Conservation (phyloP, 2,329 filamentous ascomycete genomes). For the Clarireedia hainanense region DNA sequence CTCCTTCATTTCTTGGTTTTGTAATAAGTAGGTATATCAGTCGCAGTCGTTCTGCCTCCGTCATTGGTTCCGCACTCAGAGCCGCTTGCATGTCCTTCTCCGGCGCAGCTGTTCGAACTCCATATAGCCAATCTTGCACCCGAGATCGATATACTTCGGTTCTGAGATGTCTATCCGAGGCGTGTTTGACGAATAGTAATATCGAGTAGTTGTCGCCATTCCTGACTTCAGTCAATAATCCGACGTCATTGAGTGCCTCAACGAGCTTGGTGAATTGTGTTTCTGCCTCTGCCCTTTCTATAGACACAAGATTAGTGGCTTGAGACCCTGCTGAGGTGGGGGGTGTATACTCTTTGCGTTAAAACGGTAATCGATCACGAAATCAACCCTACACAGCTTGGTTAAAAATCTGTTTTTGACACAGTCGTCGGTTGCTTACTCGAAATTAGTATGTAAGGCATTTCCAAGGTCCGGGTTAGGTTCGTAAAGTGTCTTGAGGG, state of each 20-base stretch:
- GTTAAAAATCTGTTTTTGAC: conserved; percentile 7
- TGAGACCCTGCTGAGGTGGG: conserved; percentile 12
- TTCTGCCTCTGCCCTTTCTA: conserved; percentile 63
- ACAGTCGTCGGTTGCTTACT: conserved; percentile 28
- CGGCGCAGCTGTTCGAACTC: conserved; percentile 71
- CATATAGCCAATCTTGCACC: conserved; percentile 89
- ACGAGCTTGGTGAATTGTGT: conserved; percentile 72
- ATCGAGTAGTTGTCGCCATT: conserved; percentile 68
- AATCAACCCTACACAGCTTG: conserved; percentile 59
- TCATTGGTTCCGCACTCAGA: conserved; percentile 67
- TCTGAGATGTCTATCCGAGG: conserved; percentile 65
- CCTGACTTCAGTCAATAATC: conserved; percentile 83
- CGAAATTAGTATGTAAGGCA: conserved; percentile 33
- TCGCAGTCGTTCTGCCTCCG: conserved; percentile 79
- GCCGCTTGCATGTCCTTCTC: conserved; percentile 61
- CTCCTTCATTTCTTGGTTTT: conserved; percentile 63
- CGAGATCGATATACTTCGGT: conserved; percentile 80
- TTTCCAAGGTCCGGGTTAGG: conserved; percentile 15
- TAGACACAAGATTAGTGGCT: conserved; percentile 7
- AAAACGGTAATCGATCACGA: conserved; percentile 75
- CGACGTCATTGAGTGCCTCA: conserved; percentile 64
- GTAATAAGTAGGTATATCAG: conserved; percentile 82
- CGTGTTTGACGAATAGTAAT: conserved; percentile 75
- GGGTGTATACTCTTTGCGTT: conserved; percentile 49
- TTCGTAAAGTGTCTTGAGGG: conserved; percentile 20